Evolutionary conservation across 1,284 basidiomycete species (phyloP), one percentile per base, ranked within the genome.

Genomic region (Singerocomus inundabilis): DNA sequence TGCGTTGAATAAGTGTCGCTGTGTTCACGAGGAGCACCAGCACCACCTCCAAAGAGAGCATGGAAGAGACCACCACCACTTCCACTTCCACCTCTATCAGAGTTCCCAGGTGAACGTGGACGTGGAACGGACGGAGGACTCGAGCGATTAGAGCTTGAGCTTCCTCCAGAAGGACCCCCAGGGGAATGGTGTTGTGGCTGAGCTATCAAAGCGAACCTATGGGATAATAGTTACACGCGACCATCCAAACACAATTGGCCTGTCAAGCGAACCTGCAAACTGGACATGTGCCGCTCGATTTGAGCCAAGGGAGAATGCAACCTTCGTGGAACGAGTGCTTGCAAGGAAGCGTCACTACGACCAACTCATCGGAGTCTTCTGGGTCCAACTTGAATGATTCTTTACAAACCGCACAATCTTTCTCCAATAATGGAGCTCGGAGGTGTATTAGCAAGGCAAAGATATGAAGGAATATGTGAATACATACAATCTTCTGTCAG

Each of bases 291-390:
- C 85, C 90, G 54, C 84, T 89, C 2, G 84, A 84, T 60, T 86
- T 88, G 18, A 93, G 70, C 90, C 90, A 93, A 0, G 88, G 88
- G 16, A 85, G 55, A 55, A 93, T 91, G 60, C 90, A 93, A 15
- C 81, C 77, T 58, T 88, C 79, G 60, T 93, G 90, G 71, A 91
- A 93, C 5, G 86, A 78, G 62, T 91, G 89, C 53, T 81, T 79
- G 74, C 90, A 92, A 4, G 88, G 88, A 16, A 93, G 72, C 1
- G 83, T 84, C 7, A 90, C 70, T 13, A 88, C 73, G 25, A 87
- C 64, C 55, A 82, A 79, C 55, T 90, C 86, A 45, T 82, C 84
- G 1, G 83, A 81, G 57, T 88, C 83, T 47, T 88, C 85, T 4
- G 82, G 79, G 39, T 73, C 70, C 13, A 85, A 66, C 44, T 74